These are phyloP conservation scores for Berkeleyomyces basicola DNA, from an alignment of 2,329 filamentous ascomycete genomes.

Conservation along the genomic window DNA sequence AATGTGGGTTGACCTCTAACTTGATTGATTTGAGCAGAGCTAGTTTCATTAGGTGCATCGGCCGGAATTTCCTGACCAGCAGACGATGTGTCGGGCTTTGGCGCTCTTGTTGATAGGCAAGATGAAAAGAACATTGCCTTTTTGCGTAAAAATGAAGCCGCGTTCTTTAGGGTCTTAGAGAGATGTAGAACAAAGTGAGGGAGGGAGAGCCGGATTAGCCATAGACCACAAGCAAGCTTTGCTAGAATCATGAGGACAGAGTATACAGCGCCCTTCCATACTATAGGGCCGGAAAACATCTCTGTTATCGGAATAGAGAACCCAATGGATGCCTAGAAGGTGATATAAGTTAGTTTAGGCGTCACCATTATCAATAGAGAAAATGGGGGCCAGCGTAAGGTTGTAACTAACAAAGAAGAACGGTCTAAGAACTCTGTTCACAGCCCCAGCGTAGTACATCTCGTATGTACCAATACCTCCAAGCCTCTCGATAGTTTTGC, in stretches of 20 bases:
- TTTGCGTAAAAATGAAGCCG: neutral
- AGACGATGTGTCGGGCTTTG: neutral
- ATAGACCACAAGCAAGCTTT: constrained; percentile 44
- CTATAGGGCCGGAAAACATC: constrained; percentile 45
- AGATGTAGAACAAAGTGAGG: neutral
- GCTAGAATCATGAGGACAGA: constrained; percentile 49
- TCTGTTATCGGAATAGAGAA: constrained; percentile 46
- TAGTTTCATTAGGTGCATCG: neutral
- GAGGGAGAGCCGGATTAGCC: constrained; percentile 28
- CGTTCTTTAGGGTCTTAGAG: neutral
- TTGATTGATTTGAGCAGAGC: neutral
- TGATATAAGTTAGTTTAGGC: neutral
- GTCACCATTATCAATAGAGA: neutral
- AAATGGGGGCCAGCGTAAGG: neutral
- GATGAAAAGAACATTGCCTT: neutral
- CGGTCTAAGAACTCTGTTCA: neutral
- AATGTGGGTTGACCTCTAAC: neutral
- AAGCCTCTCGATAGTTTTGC: neutral
- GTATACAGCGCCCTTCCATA: constrained; percentile 63
- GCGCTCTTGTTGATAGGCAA: neutral
- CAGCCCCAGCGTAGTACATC: neutral
- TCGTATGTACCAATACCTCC: neutral
- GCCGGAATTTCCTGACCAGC: neutral
- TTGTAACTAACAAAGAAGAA: constrained; percentile 9
- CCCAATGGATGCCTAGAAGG: neutral